A percentile compares a stretch with the other conserved stretches of the same genome.
Conservation (phyloP, 768 basidiomycete species). For the Lactifluus hygrophoroides region DNA sequence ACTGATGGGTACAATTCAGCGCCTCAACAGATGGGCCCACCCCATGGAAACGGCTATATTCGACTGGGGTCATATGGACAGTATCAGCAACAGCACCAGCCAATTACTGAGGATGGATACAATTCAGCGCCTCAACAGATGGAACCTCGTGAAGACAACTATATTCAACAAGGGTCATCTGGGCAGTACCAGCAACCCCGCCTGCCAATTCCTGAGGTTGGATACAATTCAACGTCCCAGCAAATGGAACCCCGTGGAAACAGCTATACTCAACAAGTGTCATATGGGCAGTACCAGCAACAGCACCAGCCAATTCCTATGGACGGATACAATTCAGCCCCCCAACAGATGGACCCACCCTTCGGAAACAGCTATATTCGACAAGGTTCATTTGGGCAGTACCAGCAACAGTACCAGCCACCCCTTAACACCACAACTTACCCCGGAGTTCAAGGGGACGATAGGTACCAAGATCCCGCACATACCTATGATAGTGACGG, state of each 20-base stretch:
- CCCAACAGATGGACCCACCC: neutral
- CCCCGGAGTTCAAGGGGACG: neutral
- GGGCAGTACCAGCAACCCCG: neutral
- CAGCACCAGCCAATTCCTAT: neutral
- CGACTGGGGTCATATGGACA: neutral
- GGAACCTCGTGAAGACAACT: neutral
- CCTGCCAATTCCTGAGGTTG: too few relatives aligned
- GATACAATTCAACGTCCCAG: neutral
- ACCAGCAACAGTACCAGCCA: neutral
- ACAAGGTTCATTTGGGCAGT: neutral
- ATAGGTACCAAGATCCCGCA: neutral
- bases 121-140: neutral
- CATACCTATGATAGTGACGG: neutral
- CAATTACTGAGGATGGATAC: too few relatives aligned
- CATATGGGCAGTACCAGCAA: neutral
- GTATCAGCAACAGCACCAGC: too few relatives aligned
- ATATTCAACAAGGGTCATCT: neutral
- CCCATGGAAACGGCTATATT: neutral
- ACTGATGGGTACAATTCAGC: neutral
- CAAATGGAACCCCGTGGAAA: neutral
- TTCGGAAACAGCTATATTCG: neutral
- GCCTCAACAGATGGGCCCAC: neutral
- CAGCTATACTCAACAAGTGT: neutral
- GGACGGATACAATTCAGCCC: neutral
- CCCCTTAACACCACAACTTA: too few relatives aligned